phyloP scores from a whole-genome alignment of 129 eudicot genomes.

The Calendula officinalis region DNA sequence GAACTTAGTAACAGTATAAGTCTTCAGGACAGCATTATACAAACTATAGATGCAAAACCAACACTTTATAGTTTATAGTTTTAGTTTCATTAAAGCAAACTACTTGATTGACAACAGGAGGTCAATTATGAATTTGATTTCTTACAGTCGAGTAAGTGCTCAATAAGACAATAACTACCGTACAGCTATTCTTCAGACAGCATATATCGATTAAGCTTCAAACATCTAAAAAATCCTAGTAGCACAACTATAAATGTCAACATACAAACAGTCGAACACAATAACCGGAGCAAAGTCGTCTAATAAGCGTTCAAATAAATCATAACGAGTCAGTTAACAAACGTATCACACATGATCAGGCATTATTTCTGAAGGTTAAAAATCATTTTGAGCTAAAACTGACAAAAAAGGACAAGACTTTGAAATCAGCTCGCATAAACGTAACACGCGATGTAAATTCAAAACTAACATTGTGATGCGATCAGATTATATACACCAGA shows the following conservation, averaged over 20 bases:
- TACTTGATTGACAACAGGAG: background rate
- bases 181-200: too few relatives aligned
- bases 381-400: background rate
- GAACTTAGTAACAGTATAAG: background rate
- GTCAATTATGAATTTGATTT: too few relatives aligned
- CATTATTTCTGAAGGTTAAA: constrained; percentile 2
- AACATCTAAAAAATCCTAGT: too few relatives aligned
- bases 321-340: background rate
- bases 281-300: background rate
- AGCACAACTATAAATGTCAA: background rate
- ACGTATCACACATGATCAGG: background rate
- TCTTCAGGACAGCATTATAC: background rate
- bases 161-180: too few relatives aligned
- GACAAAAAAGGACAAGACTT: background rate
- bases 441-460: background rate
- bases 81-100: background rate
- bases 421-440: constrained; percentile 6
- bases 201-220: too few relatives aligned
- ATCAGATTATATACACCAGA: background rate
- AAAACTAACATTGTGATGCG: background rate
- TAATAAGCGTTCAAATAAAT: background rate
- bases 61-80: background rate
- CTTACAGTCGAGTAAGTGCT: too few relatives aligned
- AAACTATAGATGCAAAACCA: background rate
- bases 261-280: background rate